These are phyloP conservation scores for Sugiyamaella americana DNA, from an alignment of 805 yeast species.

Conservation along the genomic window DNA sequence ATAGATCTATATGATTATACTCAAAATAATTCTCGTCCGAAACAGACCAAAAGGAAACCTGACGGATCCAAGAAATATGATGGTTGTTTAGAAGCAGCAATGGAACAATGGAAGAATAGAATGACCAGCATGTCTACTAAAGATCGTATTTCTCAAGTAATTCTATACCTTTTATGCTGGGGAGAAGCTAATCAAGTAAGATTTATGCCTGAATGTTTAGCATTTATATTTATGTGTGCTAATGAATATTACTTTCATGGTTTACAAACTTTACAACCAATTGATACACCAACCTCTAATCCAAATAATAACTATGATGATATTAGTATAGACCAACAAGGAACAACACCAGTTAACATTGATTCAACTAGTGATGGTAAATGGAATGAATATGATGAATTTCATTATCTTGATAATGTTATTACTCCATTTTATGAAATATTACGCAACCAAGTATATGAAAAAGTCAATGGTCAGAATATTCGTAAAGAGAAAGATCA, in stretches of 20 bases:
- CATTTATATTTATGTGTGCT: constrained; percentile 80
- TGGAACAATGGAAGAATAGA: constrained; percentile 17
- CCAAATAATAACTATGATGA: neutral
- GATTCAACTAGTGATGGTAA: constrained; percentile 14
- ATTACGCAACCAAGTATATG: constrained; percentile 51
- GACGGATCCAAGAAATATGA: neutral
- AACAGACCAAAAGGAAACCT: constrained; percentile 32
- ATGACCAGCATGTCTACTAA: constrained; percentile 46
- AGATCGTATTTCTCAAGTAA: constrained; percentile 57
- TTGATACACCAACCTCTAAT: neutral
- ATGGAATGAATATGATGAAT: constrained; percentile 22
- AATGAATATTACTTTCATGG: constrained; percentile 52
- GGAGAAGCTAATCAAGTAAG: constrained; percentile 85
- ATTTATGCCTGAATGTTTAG: constrained; percentile 84
- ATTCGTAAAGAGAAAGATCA: constrained; percentile 57
- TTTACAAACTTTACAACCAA: neutral
- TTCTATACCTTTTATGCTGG: constrained; percentile 73
- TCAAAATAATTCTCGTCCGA: neutral
- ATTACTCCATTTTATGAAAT: constrained; percentile 70
- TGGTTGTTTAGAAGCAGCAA: constrained; percentile 14
- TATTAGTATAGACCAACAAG: too few species aligned
- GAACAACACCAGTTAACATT: neutral
- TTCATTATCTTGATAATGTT: constrained; percentile 50
- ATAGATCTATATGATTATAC: constrained; percentile 38
- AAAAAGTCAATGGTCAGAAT: constrained; percentile 38